A percentile compares a stretch with the other conserved stretches of the same genome.
Conservation (phyloP, 306 rosid species). For the Parietaria judaica region DNA sequence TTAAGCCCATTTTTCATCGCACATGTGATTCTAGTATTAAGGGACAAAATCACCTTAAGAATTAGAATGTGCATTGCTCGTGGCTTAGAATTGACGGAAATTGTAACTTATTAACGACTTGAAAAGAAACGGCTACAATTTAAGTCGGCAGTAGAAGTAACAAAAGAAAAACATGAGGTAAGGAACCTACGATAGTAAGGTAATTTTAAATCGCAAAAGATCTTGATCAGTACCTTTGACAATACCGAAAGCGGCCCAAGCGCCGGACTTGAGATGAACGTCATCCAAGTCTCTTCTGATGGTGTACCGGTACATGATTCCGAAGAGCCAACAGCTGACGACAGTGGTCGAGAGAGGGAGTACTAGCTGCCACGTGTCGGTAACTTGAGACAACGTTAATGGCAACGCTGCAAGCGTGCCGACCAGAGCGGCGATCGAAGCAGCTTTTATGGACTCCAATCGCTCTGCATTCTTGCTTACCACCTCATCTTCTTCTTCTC, state of each 20-base stretch:
- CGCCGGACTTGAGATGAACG: constrained; percentile 72
- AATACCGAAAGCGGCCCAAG: constrained; percentile 74
- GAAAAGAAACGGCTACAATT: no score
- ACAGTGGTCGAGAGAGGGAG: constrained; percentile 56
- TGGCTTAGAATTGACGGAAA: no score
- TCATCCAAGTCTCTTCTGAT: constrained; percentile 70
- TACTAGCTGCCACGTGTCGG: constrained; percentile 38
- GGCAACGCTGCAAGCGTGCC: constrained; percentile 67
- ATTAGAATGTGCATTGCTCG: no score
- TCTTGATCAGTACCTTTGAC: constrained; percentile 54
- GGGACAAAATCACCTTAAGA: no score
- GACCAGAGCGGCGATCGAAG: constrained; percentile 54
- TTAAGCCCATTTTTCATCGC: no score
- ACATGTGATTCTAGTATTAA: no score
- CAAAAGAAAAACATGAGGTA: no score
- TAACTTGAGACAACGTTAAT: constrained; percentile 43
- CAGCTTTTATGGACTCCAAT: constrained; percentile 68
- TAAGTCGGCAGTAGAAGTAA: no score
- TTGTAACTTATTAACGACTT: no score
- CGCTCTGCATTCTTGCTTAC: constrained; percentile 53
- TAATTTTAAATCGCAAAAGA: background rate
- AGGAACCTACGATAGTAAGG: no score
- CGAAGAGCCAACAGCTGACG: constrained; percentile 65
- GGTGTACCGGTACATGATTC: constrained; percentile 66
- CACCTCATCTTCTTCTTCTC: constrained; percentile 23